Conservation (phyloP, 2,329 filamentous ascomycete species). For the Pseudogymnoascus sp. region DNA sequence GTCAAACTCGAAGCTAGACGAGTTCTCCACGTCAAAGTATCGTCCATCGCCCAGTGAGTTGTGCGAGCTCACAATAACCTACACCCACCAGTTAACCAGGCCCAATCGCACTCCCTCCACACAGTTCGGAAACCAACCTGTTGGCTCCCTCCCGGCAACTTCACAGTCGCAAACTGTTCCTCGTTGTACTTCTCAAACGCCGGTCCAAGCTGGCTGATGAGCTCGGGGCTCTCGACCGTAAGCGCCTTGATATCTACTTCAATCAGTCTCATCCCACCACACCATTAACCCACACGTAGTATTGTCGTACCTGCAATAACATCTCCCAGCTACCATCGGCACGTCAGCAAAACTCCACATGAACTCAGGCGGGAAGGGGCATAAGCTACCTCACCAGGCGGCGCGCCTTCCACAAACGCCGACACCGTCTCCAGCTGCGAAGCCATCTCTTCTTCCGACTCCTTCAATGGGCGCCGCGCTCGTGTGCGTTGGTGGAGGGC, state of each 20-base stretch:
- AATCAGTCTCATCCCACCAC: background rate
- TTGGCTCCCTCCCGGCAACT: slow-evolving; percentile 78
- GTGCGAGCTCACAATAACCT: slow-evolving; percentile 75
- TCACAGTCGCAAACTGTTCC: slow-evolving; percentile 80
- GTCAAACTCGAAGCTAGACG: slow-evolving; percentile 82
- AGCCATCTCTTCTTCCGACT: slow-evolving; percentile 18
- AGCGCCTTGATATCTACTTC: slow-evolving; percentile 78
- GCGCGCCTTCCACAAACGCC: slow-evolving; percentile 87
- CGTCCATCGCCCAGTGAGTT: slow-evolving; percentile 71
- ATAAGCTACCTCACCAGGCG: slow-evolving; percentile 80
- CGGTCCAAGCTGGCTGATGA: slow-evolving; percentile 65
- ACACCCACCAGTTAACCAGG: slow-evolving; percentile 9
- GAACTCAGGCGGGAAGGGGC: background rate
- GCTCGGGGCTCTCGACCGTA: slow-evolving; percentile 57
- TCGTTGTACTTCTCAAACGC: slow-evolving; percentile 96
- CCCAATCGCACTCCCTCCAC: background rate
- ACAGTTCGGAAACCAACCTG: slow-evolving; percentile 42
- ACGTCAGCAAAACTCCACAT: background rate
- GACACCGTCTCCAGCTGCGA: slow-evolving; percentile 54
- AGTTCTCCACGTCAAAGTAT: slow-evolving; percentile 86
- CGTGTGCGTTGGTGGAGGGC: slow-evolving; percentile 13
- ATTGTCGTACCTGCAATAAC: slow-evolving; percentile 17
- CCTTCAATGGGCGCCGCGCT: background rate
- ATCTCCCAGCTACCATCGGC: slow-evolving; percentile 17
- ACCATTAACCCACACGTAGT: background rate